Conservation (phyloP, 2,329 filamentous ascomycete species). For the Fusarium chaquense region DNA sequence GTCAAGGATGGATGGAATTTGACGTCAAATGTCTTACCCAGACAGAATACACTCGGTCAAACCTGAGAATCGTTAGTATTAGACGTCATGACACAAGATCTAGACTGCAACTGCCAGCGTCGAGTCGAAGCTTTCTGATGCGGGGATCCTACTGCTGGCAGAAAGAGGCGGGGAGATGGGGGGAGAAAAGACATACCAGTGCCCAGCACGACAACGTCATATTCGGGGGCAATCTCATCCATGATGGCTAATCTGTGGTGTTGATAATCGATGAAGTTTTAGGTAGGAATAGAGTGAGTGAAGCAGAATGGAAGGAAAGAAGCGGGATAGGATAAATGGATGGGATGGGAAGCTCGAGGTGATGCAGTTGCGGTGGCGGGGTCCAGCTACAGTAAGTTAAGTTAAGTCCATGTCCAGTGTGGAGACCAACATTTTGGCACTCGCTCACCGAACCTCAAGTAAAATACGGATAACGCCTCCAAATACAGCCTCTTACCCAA, state of each 20-base stretch:
- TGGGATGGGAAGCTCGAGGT: constrained; percentile 44
- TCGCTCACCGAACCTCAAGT: constrained; percentile 21
- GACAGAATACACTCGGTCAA: constrained; percentile 99
- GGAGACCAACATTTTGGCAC: constrained; percentile 35
- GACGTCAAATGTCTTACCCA: constrained; percentile 70
- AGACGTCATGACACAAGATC: constrained; percentile 7
- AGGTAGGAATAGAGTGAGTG: constrained; percentile 8
- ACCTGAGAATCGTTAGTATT: constrained; percentile 65
- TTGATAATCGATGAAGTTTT: constrained; percentile 19
- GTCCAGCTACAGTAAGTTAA: constrained; percentile 46
- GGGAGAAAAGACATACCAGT: constrained; percentile 77
- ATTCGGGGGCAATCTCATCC: constrained; percentile 98
- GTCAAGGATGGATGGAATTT: not conserved
- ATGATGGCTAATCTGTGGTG: constrained; percentile 61
- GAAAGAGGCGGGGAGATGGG: constrained; percentile 26
- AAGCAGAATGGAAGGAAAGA: constrained; percentile 27
- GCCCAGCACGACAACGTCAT: constrained; percentile 98
- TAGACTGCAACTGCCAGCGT: constrained; percentile 3
- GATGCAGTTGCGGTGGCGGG: constrained; percentile 47
- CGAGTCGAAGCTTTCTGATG: constrained; percentile 37
- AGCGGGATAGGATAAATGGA: constrained; percentile 38
- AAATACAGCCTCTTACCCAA: constrained; percentile 35
- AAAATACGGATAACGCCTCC: constrained; percentile 22
- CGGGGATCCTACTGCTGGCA: constrained; percentile 39
- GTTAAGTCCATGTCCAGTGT: constrained; percentile 37